Evolutionary conservation across 169 alveolate species (phyloP).

Genomic region (Eimeria brunetti): DNA sequence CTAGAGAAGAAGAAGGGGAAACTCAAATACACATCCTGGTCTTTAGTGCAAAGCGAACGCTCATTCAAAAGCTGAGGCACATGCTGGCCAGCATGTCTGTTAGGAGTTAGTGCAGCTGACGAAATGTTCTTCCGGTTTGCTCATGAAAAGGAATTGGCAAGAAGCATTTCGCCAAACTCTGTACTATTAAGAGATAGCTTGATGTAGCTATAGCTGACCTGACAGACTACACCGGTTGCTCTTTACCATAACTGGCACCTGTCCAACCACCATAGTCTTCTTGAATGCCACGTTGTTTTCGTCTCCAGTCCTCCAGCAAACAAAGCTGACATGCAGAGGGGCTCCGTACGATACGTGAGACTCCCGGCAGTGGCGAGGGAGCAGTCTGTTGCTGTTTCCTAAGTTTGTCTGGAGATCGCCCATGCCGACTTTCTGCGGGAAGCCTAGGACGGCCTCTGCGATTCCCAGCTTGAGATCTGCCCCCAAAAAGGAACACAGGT

Average conservation of each 20-base stretch:
- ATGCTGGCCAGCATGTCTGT: background rate
- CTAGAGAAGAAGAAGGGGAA: slow-evolving; percentile 42
- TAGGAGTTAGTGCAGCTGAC: background rate
- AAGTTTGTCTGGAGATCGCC: slow-evolving; percentile 46
- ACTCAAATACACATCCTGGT: background rate
- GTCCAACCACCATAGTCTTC: slow-evolving; percentile 92
- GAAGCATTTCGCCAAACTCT: background rate
- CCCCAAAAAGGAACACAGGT: background rate
- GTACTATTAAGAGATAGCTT: background rate
- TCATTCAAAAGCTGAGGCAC: background rate
- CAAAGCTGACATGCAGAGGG: slow-evolving; percentile 71
- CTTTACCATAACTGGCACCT: slow-evolving; percentile 98
- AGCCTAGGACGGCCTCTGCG: slow-evolving; percentile 57
- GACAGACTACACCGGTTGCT: slow-evolving; percentile 92
- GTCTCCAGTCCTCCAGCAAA: slow-evolving; percentile 45
- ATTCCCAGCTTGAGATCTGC: slow-evolving; percentile 64
- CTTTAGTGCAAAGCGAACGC: background rate
- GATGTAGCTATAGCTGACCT: slow-evolving; percentile 1
- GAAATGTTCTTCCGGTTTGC: background rate
- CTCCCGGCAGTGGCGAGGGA: slow-evolving; percentile 81
- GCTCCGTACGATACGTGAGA: slow-evolving; percentile 82
- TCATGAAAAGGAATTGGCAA: background rate
- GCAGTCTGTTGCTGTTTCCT: slow-evolving; percentile 26
- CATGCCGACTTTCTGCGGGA: slow-evolving; percentile 25
- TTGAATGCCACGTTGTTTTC: slow-evolving; percentile 39